Evolutionary conservation across 2,329 filamentous ascomycete species (phyloP), one percentile per base, ranked within the genome.

Genomic region (Xylaria multiplex): DNA sequence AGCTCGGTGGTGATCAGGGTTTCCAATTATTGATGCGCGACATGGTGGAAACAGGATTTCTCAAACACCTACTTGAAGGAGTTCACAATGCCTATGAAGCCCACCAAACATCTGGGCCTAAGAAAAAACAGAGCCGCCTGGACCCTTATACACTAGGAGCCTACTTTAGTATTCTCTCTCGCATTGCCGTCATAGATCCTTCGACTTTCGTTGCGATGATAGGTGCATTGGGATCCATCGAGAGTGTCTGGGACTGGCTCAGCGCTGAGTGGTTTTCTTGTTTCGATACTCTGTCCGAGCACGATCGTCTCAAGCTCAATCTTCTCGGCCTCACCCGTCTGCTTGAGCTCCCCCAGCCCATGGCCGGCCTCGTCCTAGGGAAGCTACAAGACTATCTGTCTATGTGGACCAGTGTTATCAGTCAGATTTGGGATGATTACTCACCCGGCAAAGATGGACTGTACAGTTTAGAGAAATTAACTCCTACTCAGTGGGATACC

Each of bases 121-220:
- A 92, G 73, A 86, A 86, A 30, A 91, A 86, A 70, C 83, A 87
- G 22, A 86, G 89, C 46, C 86, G 88, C 35, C 86, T 97, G 40
- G 90, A 91, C 72, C 88, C 89, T 13, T 85, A 93, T 11, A 90
- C 92, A 0, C 89, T 97, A 75, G 91, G 91, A 0, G 92, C 97
- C 75, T 97, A 97, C 77, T 91, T 97, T 74, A 87, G 88, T 4
- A 88, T 98, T 2, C 84, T 99, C 2, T 90, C 93, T 1, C 90
- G 94, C 1, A 85, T 98, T 16, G 87, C 90, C 0, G 81, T 97
- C 2, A 89, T 90, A 0, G 91, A 91, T 43, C 92, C 94, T 0
- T 79, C 79, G 2, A 81, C 91, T 1, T 91, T 97, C 70, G 81
- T 90, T 4, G 82, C 86, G 19, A 81, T 88, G 77, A 77, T 90